Conservation (phyloP, 176 grass and related monocot genomes). For the Microstegium vimineum region DNA sequence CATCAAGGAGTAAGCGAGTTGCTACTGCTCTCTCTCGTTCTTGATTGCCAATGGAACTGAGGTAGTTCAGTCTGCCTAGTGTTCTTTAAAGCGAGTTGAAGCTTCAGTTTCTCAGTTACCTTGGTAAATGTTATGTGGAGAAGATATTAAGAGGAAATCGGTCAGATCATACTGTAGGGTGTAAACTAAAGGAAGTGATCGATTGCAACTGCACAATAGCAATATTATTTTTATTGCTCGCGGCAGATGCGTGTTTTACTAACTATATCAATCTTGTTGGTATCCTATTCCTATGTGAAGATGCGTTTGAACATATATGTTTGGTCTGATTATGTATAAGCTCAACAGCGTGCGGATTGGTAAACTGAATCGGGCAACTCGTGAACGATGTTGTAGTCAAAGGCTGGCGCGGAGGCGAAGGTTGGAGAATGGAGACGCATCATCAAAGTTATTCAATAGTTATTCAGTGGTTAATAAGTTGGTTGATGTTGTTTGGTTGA, state of each 20-base stretch:
- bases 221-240: not conserved
- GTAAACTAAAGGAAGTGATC: not conserved
- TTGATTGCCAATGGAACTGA: not conserved
- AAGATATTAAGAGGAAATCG: not conserved
- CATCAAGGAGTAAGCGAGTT: conserved; percentile 14
- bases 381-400: not conserved
- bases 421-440: not conserved
- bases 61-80: not conserved
- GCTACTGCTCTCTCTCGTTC: not conserved
- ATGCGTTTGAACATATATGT: not conserved
- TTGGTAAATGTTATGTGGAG: not conserved
- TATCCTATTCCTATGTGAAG: not conserved
- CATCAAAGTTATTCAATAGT: too few species aligned
- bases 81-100: not conserved
- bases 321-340: not conserved
- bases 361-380: not conserved
- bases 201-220: not conserved
- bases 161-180: not conserved
- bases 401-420: not conserved
- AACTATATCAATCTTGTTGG: not conserved
- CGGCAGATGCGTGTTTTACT: not conserved
- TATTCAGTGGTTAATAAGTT: too few species aligned
- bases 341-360: not conserved
- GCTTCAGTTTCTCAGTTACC: too few species aligned
- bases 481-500: too few species aligned